Evolutionary conservation across 2,329 filamentous ascomycete species (phyloP).

Genomic region (Trichoderma semiorbis): DNA sequence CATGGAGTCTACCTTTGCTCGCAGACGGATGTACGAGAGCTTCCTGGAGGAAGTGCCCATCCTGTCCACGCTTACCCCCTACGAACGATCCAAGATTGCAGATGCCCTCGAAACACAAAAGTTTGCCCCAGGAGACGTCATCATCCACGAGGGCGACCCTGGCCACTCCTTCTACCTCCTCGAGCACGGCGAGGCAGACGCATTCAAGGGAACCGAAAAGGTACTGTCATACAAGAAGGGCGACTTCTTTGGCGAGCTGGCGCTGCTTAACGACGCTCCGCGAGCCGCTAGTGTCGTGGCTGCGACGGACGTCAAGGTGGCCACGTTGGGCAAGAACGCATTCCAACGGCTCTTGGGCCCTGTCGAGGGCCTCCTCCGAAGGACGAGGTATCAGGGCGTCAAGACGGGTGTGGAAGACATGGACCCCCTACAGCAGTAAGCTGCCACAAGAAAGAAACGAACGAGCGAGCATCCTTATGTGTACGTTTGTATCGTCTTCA

Average conservation of each 20-base stretch:
- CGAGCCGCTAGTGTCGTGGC: conserved; percentile 86
- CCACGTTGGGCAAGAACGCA: conserved; percentile 85
- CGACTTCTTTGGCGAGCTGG: conserved; percentile 96
- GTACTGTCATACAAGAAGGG: conserved; percentile 85
- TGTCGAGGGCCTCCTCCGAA: conserved; percentile 90
- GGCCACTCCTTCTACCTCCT: conserved; percentile 90
- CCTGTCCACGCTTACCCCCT: conserved; percentile 76
- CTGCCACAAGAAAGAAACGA: neutral
- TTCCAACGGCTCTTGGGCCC: conserved; percentile 92
- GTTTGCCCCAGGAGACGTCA: conserved; percentile 71
- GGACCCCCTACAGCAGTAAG: conserved; percentile 56
- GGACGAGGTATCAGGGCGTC: conserved; percentile 62
- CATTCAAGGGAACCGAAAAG: conserved; percentile 72
- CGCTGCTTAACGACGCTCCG: conserved; percentile 87
- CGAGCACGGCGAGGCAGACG: conserved; percentile 82
- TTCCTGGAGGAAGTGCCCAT: conserved; percentile 94
- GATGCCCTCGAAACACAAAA: conserved; percentile 92
- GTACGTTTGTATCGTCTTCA: neutral
- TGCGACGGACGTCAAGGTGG: conserved; percentile 85
- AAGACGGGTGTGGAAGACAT: conserved; percentile 62
- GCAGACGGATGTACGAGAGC: conserved; percentile 92
- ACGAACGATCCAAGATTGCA: conserved; percentile 95
- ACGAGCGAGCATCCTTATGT: neutral
- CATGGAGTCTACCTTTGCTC: conserved; percentile 96
- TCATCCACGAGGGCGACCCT: conserved; percentile 88